Evolutionary conservation across 208 protist genomes (phyloP).

Genomic region (Acanthamoeba royreba): DNA sequence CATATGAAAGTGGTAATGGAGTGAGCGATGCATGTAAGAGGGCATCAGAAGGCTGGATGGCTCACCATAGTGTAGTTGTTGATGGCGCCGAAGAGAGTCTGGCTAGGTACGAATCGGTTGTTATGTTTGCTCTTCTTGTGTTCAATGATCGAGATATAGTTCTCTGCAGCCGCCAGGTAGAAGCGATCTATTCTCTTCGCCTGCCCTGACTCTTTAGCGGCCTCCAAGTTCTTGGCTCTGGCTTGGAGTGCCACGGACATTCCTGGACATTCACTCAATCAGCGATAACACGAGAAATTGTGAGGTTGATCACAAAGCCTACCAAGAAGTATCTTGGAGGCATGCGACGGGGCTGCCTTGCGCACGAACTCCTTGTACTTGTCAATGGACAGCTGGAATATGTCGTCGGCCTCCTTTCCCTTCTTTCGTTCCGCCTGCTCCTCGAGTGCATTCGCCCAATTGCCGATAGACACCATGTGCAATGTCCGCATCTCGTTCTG

Average conservation of each 20-base stretch:
- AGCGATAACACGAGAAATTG: too few species aligned
- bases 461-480: neutral
- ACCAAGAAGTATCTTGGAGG: neutral
- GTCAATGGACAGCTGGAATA: neutral
- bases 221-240: neutral
- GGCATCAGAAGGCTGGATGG: too few species aligned
- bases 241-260: neutral
- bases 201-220: neutral
- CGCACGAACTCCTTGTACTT: conserved; percentile 16
- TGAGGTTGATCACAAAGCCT: too few species aligned
- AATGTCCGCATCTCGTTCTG: neutral
- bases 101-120: neutral
- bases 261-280: too few species aligned
- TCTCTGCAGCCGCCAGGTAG: neutral
- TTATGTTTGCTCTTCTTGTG: neutral
- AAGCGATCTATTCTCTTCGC: neutral
- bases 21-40: too few species aligned
- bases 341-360: neutral
- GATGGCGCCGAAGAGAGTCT: neutral
- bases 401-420: neutral
- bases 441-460: neutral
- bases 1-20: neutral
- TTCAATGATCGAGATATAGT: neutral
- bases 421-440: conserved; percentile 10
- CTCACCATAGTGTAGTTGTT: conserved; percentile 16